These are phyloP conservation scores for Coniochaeta prunicola DNA, from an alignment of 2,329 filamentous ascomycete genomes.

Conservation along the genomic window DNA sequence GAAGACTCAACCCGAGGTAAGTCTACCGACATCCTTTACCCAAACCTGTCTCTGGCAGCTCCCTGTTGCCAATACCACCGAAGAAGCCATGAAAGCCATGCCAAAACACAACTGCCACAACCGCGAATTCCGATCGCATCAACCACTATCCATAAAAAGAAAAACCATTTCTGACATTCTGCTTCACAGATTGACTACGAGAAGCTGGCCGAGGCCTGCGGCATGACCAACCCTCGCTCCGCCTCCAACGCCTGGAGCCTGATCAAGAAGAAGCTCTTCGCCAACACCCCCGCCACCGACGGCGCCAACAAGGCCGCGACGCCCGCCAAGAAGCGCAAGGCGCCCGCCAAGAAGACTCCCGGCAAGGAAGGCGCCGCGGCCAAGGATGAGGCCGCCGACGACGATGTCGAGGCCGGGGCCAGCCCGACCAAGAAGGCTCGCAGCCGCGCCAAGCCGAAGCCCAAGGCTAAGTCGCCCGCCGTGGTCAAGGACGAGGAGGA, in stretches of 20 bases:
- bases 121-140: not conserved
- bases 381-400: slow-evolving; percentile 7
- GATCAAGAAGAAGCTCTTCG: slow-evolving; percentile 19
- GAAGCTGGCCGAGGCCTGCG: slow-evolving; percentile 13
- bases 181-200: slow-evolving; percentile 15
- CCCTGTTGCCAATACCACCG: too few species aligned
- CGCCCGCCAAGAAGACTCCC: slow-evolving; percentile 6
- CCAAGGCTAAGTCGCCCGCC: slow-evolving; percentile 1
- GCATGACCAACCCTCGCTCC: slow-evolving; percentile 16
- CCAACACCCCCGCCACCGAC: slow-evolving; percentile 4
- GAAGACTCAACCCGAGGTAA: slow-evolving; percentile 17
- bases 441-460: slow-evolving; percentile 1
- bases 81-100: too few species aligned
- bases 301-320: not conserved
- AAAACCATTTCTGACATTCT: not conserved
- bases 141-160: not conserved
- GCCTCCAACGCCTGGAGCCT: slow-evolving; percentile 16
- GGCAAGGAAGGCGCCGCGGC: not conserved
- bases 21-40: too few species aligned
- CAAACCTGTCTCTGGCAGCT: too few species aligned
- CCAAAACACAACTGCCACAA: too few species aligned
- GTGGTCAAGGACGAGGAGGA: not conserved
- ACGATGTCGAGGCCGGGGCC: not conserved
- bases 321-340: slow-evolving; percentile 12
- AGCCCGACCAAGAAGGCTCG: slow-evolving; percentile 7